Evolutionary conservation across 306 rosid species (phyloP).

Genomic region (Calophaca sinica): DNA sequence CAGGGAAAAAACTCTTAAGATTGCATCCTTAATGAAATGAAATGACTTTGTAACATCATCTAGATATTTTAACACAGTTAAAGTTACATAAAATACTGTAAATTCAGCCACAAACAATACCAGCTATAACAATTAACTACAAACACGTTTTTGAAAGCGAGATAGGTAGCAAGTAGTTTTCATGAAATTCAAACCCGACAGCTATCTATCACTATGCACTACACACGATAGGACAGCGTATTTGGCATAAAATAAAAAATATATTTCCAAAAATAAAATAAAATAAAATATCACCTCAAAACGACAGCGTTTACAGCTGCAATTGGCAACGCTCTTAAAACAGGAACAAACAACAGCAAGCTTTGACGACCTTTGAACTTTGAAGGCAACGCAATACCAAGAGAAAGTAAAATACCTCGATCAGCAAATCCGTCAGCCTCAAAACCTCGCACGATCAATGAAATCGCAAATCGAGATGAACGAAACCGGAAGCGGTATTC

Average conservation of each 20-base stretch:
- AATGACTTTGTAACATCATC: no score
- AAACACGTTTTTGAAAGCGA: background rate
- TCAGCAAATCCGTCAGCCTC: background rate
- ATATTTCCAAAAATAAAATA: no score
- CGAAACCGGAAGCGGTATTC: constrained; percentile 16
- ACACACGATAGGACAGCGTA: background rate
- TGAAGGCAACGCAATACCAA: constrained; percentile 34
- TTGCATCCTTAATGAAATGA: background rate
- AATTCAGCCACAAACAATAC: background rate
- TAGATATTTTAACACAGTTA: background rate
- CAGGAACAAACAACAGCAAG: constrained; percentile 6
- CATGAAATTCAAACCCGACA: background rate
- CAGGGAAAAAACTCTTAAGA: background rate
- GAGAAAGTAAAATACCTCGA: constrained; percentile 28
- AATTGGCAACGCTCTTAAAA: background rate
- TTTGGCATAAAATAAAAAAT: background rate
- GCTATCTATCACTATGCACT: background rate
- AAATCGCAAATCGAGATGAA: constrained; percentile 7
- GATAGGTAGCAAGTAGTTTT: background rate
- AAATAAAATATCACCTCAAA: constrained; percentile 33
- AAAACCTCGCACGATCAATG: background rate
- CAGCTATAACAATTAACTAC: background rate
- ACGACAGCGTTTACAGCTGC: constrained; percentile 6
- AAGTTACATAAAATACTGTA: background rate
- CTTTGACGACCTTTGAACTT: background rate